phyloP scores from a whole-genome alignment of 352 stramenopile species.

The Phytophthora fragariaefolia region DNA sequence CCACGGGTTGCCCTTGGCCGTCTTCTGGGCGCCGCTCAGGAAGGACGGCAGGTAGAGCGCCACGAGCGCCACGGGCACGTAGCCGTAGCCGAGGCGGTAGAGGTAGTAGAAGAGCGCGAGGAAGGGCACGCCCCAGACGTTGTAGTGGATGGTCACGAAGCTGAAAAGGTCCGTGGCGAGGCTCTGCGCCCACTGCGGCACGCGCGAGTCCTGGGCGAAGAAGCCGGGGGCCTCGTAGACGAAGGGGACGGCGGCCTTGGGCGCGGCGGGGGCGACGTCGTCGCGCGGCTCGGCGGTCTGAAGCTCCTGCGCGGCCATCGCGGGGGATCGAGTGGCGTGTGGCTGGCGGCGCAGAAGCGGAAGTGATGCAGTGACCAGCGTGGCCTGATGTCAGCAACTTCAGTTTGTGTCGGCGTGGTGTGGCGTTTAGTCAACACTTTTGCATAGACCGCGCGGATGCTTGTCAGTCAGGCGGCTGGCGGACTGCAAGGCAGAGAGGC shows the following conservation, averaged over 20 bases:
- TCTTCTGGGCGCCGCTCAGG: conserved; percentile 61
- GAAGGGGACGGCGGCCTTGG: conserved; percentile 24
- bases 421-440: conserved; percentile 16
- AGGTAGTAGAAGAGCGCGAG: conserved; percentile 70
- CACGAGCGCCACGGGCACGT: conserved; percentile 59
- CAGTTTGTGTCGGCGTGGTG: conserved; percentile 15
- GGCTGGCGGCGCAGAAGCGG: background rate
- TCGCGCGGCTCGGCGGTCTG: conserved; percentile 17
- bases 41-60: conserved; percentile 73
- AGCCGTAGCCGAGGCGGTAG: conserved; percentile 58
- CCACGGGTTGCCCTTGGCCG: conserved; percentile 59
- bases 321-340: background rate
- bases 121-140: conserved; percentile 62
- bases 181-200: conserved; percentile 55
- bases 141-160: conserved; percentile 82
- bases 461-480: too few species aligned
- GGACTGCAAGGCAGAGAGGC: too few species aligned
- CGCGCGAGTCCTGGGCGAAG: conserved; percentile 46
- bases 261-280: background rate
- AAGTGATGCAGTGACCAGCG: conserved; percentile 7
- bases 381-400: conserved; percentile 5
- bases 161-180: conserved; percentile 52
- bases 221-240: conserved; percentile 55
- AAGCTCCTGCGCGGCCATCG: conserved; percentile 43
- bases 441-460: background rate